A percentile compares a stretch with the other conserved stretches of the same genome.
phyloP scores from a whole-genome alignment of 257 asterid genomes.

The Echites panduratus region DNA sequence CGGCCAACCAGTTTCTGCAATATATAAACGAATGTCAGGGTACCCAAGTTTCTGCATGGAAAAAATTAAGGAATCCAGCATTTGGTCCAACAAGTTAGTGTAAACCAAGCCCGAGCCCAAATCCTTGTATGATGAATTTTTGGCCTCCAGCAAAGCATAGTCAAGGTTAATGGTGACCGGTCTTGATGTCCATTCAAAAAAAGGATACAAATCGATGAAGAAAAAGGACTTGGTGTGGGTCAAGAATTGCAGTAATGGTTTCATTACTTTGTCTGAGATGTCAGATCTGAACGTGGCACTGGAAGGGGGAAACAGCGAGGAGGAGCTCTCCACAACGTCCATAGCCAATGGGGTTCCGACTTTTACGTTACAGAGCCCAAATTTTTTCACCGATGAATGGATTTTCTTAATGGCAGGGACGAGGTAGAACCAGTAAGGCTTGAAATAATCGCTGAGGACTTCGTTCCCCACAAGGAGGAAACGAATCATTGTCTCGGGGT shows the following conservation, averaged over 20 bases:
- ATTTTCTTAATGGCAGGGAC: slow-evolving; percentile 61
- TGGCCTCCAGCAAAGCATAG: slow-evolving; percentile 40
- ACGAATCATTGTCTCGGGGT: slow-evolving; percentile 47
- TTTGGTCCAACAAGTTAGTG: slow-evolving; percentile 53
- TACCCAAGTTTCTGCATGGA: slow-evolving; percentile 68
- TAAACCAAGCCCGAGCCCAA: slow-evolving; percentile 47
- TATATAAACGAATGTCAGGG: slow-evolving; percentile 23
- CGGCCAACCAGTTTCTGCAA: slow-evolving; percentile 87
- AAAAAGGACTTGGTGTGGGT: slow-evolving; percentile 44
- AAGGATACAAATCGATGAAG: slow-evolving; percentile 58
- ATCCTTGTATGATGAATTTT: slow-evolving; percentile 30
- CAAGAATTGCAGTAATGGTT: slow-evolving; percentile 45
- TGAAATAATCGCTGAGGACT: slow-evolving; percentile 29
- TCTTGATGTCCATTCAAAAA: slow-evolving; percentile 48
- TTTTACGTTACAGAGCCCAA: slow-evolving; percentile 43
- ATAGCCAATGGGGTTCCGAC: slow-evolving; percentile 73
- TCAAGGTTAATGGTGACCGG: slow-evolving; percentile 33
- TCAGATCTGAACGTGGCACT: slow-evolving; percentile 49
- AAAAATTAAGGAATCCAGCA: slow-evolving; percentile 49
- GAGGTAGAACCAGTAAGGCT: slow-evolving; percentile 42
- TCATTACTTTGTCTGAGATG: slow-evolving; percentile 32
- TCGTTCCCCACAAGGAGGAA: slow-evolving; percentile 64
- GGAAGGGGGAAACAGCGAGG: slow-evolving; percentile 48
- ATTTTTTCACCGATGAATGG: slow-evolving; percentile 25
- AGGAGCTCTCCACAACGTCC: slow-evolving; percentile 32